Evolutionary conservation across 1,284 basidiomycete genomes (phyloP).

Genomic region (Ganoderma leucocontextum): DNA sequence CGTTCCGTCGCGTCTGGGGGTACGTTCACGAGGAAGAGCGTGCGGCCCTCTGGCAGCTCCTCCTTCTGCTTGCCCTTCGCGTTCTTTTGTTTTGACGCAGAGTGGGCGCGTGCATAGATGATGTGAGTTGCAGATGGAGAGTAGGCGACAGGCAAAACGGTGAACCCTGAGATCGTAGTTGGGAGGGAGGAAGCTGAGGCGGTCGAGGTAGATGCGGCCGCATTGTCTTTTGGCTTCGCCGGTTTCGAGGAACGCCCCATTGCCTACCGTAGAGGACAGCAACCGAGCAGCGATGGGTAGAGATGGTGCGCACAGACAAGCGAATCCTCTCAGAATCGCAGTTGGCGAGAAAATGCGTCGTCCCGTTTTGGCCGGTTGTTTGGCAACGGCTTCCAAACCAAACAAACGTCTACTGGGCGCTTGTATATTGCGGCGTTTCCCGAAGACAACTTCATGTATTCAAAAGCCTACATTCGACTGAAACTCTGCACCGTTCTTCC

Average conservation of each 20-base stretch:
- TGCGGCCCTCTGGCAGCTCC: conserved; percentile 71
- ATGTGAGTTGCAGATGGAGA: conserved; percentile 62
- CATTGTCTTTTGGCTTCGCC: conserved; percentile 14
- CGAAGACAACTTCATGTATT: too few relatives aligned
- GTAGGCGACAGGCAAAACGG: conserved; percentile 65
- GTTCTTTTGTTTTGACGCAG: conserved; percentile 49
- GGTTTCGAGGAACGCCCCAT: conserved; percentile 24
- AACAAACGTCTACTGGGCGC: conserved; percentile 24
- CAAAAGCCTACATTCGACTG: too few relatives aligned
- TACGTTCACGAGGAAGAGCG: conserved; percentile 86
- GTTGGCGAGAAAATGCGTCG: conserved; percentile 13
- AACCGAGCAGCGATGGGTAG: not conserved
- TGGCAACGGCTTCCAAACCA: conserved; percentile 27
- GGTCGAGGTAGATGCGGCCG: conserved; percentile 6
- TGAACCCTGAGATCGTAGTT: conserved; percentile 58
- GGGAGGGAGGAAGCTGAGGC: conserved; percentile 33
- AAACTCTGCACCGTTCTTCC: not conserved
- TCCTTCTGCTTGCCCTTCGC: conserved; percentile 38
- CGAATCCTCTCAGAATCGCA: not conserved
- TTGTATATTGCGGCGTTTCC: too few relatives aligned
- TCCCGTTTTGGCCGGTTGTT: conserved; percentile 25
- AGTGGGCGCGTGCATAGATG: conserved; percentile 68
- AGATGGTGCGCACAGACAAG: not conserved
- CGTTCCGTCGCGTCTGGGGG: conserved; percentile 86
- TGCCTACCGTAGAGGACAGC: not conserved